A percentile compares a stretch with the other conserved stretches of the same genome.
Conservation (phyloP, 257 asterid genomes). For the Mitragyna speciosa region DNA sequence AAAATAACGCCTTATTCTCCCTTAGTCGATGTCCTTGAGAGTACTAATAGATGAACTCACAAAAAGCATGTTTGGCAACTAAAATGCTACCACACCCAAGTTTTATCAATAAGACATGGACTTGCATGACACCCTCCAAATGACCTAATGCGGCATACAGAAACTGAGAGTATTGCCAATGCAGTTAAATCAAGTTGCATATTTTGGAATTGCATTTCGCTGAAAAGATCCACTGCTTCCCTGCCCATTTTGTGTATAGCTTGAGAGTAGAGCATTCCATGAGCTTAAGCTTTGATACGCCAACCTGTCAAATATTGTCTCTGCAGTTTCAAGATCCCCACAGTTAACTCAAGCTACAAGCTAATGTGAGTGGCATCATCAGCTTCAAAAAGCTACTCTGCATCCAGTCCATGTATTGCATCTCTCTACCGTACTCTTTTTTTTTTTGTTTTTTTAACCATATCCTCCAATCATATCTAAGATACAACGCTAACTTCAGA, state of each 20-base stretch:
- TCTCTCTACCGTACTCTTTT: slow-evolving; percentile 22
- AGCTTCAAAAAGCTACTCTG: slow-evolving; percentile 49
- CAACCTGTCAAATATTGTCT: slow-evolving; percentile 49
- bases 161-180: slow-evolving; percentile 57
- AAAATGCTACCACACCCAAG: too few species aligned
- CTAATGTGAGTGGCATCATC: slow-evolving; percentile 60
- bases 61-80: too few species aligned
- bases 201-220: slow-evolving; percentile 61
- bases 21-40: too few species aligned
- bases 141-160: slow-evolving; percentile 52
- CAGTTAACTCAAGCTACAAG: slow-evolving; percentile 61
- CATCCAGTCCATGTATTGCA: slow-evolving; percentile 55
- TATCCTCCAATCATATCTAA: slow-evolving; percentile 80
- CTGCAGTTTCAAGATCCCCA: slow-evolving; percentile 58
- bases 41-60: too few species aligned
- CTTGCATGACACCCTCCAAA: slow-evolving; percentile 62
- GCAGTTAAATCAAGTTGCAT: slow-evolving; percentile 60
- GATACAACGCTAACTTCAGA: slow-evolving; percentile 57
- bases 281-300: slow-evolving; percentile 52
- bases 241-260: slow-evolving; percentile 54
- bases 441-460: slow-evolving; percentile 40
- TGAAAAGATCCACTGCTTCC: slow-evolving; percentile 55
- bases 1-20: too few species aligned
- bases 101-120: slow-evolving; percentile 51
- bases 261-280: slow-evolving; percentile 71